Evolutionary conservation across 768 basidiomycete species (phyloP), one percentile per base, ranked within the genome.

Genomic region (Auriscalpium vulgare): DNA sequence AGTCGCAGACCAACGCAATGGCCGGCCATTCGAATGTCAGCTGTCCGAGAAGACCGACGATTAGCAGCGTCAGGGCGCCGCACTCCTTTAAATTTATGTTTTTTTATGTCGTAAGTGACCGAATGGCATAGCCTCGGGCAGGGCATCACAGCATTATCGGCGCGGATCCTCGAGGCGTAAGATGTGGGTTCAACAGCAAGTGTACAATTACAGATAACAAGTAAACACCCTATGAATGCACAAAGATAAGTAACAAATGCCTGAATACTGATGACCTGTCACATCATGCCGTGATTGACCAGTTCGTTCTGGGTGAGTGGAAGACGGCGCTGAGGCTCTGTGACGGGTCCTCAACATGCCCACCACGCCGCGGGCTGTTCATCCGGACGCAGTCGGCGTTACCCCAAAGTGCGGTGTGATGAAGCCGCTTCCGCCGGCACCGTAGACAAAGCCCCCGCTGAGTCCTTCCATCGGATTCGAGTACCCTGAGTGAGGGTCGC

Each of bases 391-490:
- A 40, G 75, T 61, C 0, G 87, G 84, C 10, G 85, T 82, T 44
- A 75, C 67, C 35, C 83, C 78, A 66, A 83, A 74, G 19, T 81
- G 76, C 0, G 89, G 88, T 9, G 91, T 91, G 62, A 91, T 91
- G 54, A 91, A 71, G 35, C 88, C 90, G 62, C 86, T 90, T 17
- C 89, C 91, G 34, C 88, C 87, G 7, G 85, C 80, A 10, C 91
- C 91, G 62, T 85, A 93, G 19, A 91, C 84, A 67, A 93, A 92
- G 7, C 91, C 91, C 21, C 89, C 91, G 56, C 83, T 87, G 11
- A 93, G 73, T 6, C 88, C 88, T 68, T 92, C 91, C 75, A 91
- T 78, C 17, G 84, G 78, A 61, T 88, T 87, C 44, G 81, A 80
- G 64, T 88, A 92, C 3, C 91, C 90, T 91, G 58, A 45, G 19